Conservation (phyloP, 176 grass and related monocot genomes). For the Rhynchospora breviuscula region DNA sequence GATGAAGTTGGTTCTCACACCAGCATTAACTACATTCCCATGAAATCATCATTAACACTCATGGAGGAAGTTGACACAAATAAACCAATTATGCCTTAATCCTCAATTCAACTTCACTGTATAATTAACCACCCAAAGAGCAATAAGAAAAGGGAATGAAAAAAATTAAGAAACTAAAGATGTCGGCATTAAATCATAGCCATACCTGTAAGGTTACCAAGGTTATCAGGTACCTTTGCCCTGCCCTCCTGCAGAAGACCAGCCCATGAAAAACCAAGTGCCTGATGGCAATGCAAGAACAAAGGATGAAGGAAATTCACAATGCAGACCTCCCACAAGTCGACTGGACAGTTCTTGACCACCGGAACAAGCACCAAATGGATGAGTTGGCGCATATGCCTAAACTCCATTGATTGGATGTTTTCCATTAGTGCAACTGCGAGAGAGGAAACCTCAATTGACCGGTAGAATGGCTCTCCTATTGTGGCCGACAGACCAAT, state of each 20-base stretch:
- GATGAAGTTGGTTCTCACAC: not conserved
- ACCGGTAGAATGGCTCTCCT: constrained; percentile 77
- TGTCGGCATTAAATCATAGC: not conserved
- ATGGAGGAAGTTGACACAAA: not conserved
- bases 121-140: not conserved
- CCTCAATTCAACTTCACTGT: not conserved
- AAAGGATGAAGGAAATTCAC: constrained; percentile 72
- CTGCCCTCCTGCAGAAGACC: constrained; percentile 74
- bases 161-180: not conserved
- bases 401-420: constrained; percentile 87
- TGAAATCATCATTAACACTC: not conserved
- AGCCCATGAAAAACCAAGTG: constrained; percentile 86
- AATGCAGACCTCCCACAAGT: constrained; percentile 56
- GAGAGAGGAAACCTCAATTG: constrained; percentile 54
- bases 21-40: not conserved
- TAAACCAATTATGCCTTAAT: not conserved
- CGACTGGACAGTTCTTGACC: constrained; percentile 68
- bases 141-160: not conserved
- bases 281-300: constrained; percentile 75
- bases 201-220: constrained; percentile 66
- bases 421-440: constrained; percentile 70
- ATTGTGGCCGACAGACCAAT: constrained; percentile 73
- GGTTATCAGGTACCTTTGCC: constrained; percentile 75
- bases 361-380: constrained; percentile 84
- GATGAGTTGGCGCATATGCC: constrained; percentile 86